phyloP scores from a whole-genome alignment of 2,329 filamentous ascomycete genomes.

The Diaporthe vaccinii region DNA sequence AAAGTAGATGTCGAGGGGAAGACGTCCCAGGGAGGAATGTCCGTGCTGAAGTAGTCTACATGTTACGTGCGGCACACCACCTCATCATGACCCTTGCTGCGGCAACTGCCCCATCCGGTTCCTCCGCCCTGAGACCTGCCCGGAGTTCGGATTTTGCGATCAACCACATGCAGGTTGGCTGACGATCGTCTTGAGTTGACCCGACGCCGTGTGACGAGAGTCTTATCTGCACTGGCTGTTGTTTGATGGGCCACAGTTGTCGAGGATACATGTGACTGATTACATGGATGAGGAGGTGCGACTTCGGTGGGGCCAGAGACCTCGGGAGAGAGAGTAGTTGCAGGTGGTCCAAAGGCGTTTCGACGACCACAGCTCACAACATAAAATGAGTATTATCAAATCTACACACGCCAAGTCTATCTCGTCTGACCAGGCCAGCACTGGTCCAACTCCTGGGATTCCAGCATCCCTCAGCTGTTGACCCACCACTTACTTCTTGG shows the following conservation, averaged over 20 bases:
- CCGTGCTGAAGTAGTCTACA: not conserved
- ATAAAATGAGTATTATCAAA: not conserved
- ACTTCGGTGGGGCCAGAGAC: not conserved
- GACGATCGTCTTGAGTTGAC: not conserved
- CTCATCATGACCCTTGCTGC: constrained; percentile 7
- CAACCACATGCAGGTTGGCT: not conserved
- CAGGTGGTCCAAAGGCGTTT: not conserved
- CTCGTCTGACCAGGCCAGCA: not conserved
- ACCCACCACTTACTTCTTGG: not conserved
- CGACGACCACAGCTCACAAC: not conserved
- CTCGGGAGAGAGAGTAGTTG: not conserved
- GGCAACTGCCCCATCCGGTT: not conserved
- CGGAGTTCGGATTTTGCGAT: not conserved
- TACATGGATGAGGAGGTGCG: not conserved
- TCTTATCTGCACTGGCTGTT: not conserved
- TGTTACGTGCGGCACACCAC: not conserved
- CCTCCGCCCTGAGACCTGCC: not conserved
- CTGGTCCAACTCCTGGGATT: not conserved
- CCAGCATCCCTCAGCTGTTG: not conserved
- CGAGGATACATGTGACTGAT: not conserved
- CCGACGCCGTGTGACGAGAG: not conserved
- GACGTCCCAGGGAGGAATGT: not conserved
- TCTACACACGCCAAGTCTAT: not conserved
- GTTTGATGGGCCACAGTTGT: not conserved
- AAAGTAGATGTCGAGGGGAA: not conserved